Evolutionary conservation across 371 early-diverging fungal species (phyloP).

Genomic region (Furculomyces boomerangus): DNA sequence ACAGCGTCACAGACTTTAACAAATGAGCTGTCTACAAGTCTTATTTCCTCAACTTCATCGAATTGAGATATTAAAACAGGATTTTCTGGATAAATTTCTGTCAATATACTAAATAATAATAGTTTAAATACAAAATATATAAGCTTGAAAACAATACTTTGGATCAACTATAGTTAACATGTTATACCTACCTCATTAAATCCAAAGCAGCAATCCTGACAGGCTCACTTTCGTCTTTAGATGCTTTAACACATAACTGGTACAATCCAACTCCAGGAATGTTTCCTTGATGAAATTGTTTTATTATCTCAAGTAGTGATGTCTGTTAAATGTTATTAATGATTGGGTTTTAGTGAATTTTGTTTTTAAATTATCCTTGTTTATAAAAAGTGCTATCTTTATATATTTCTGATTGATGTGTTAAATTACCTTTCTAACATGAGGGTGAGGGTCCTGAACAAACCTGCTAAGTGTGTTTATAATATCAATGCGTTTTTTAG

Average conservation of each 20-base stretch:
- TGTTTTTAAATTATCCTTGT: background rate
- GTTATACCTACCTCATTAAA: background rate
- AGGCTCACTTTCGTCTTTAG: background rate
- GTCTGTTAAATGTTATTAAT: background rate
- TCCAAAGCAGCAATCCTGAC: background rate
- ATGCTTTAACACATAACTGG: background rate
- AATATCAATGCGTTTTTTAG: background rate
- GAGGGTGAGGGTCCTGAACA: background rate
- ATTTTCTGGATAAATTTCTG: constrained; percentile 23
- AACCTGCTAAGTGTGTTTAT: background rate
- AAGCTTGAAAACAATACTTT: no score
- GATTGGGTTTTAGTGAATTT: background rate
- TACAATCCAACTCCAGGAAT: background rate
- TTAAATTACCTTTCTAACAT: background rate
- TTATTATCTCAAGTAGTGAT: background rate
- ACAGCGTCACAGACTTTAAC: constrained; percentile 55
- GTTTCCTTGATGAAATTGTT: background rate
- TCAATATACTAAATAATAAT: constrained; percentile 11
- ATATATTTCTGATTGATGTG: background rate
- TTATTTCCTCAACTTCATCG: constrained; percentile 29
- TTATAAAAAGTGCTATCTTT: background rate
- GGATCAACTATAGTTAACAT: background rate
- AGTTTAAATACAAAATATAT: background rate
- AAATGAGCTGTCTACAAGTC: constrained; percentile 59
- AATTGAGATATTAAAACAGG: constrained; percentile 9